These are phyloP conservation scores for Gliomastix tumulicola DNA, from an alignment of 2,329 filamentous ascomycete genomes.

Conservation along the genomic window DNA sequence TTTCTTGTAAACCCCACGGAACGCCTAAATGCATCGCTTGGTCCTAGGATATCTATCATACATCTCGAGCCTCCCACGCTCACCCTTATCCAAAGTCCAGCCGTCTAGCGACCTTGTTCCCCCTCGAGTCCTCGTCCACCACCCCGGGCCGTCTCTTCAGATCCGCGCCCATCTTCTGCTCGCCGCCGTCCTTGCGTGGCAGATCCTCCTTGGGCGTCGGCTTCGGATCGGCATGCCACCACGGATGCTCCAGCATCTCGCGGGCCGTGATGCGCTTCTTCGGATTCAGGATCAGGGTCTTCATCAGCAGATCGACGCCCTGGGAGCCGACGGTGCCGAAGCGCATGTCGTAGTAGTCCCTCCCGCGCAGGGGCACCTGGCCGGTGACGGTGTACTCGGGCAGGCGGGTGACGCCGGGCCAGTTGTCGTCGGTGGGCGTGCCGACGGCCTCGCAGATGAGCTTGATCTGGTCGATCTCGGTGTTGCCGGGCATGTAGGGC, in stretches of 20 bases:
- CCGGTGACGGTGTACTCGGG: conserved; percentile 72
- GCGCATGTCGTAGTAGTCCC: conserved; percentile 65
- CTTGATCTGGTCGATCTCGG: conserved; percentile 78
- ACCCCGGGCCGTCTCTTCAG: conserved; percentile 66
- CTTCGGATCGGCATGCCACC: conserved; percentile 78
- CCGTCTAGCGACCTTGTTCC: conserved; percentile 73
- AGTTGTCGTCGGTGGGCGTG: conserved; percentile 88
- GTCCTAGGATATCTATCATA: too few relatives aligned
- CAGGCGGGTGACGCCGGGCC: conserved; percentile 82
- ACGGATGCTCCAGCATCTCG: conserved; percentile 73
- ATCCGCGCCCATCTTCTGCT: conserved; percentile 74
- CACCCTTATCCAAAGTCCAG: conserved; percentile 75
- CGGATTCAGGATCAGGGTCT: conserved; percentile 82
- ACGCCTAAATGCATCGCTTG: too few relatives aligned
- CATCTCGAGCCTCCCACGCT: too few relatives aligned
- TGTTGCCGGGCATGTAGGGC: conserved; percentile 77
- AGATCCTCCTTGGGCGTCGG: conserved; percentile 78
- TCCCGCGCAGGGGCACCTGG: conserved; percentile 53
- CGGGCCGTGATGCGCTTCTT: conserved; percentile 71
- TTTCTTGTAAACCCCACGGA: too few relatives aligned
- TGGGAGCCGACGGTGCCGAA: conserved; percentile 77
- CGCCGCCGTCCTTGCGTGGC: conserved; percentile 67
- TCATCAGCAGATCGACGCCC: conserved; percentile 83
- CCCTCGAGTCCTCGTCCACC: conserved; percentile 58
- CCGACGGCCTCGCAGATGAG: conserved; percentile 82